These are phyloP conservation scores for Tetrahymena malaccensis DNA, from an alignment of 73 alveolate genomes.

Conservation along the genomic window DNA sequence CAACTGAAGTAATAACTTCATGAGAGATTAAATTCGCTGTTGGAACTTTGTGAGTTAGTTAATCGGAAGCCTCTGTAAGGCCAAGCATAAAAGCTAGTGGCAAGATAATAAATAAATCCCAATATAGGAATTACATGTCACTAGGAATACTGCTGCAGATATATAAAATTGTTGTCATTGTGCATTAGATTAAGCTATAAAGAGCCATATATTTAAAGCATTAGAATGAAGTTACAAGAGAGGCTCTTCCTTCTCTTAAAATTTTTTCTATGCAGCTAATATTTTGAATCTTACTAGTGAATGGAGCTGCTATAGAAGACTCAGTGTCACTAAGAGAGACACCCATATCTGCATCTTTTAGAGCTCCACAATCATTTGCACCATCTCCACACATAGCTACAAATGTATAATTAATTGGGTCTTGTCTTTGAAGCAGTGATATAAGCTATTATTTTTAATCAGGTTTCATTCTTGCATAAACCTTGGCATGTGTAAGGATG, in stretches of 20 bases:
- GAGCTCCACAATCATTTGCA: constrained; percentile 73
- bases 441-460: constrained; percentile 68
- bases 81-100: constrained; percentile 85
- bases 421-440: constrained; percentile 44
- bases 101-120: constrained; percentile 68
- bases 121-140: constrained; percentile 71
- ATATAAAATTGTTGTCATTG: constrained; percentile 60
- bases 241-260: constrained; percentile 49
- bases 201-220: constrained; percentile 88
- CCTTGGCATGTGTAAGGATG: constrained; percentile 2
- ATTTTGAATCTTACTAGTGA: constrained; percentile 54
- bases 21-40: neutral
- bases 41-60: constrained; percentile 14
- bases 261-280: constrained; percentile 58
- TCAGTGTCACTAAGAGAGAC: constrained; percentile 67
- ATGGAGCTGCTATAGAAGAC: constrained; percentile 80
- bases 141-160: constrained; percentile 54
- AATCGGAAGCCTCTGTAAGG: constrained; percentile 71
- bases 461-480: constrained; percentile 84
- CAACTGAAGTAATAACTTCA: neutral
- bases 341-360: constrained; percentile 69
- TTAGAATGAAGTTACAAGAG: constrained; percentile 83
- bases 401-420: constrained; percentile 18
- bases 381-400: constrained; percentile 86
- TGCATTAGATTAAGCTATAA: constrained; percentile 77